These are phyloP conservation scores for Penicillium atrosanguineum DNA, from an alignment of 495 filamentous ascomycete species.

Conservation along the genomic window DNA sequence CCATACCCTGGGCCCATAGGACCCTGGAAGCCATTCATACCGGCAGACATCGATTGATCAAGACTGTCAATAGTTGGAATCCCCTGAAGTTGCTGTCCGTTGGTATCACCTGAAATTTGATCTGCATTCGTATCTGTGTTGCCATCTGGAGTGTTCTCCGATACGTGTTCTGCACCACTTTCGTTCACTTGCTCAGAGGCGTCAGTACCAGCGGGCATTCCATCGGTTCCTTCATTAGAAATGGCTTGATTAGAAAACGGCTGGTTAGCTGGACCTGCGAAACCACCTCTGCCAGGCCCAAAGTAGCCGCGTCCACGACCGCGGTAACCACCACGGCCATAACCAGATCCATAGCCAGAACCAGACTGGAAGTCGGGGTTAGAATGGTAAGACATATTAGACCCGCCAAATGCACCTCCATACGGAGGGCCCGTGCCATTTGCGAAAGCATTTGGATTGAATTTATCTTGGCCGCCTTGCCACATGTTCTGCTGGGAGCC, in stretches of 20 bases:
- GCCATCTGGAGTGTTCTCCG: conserved; percentile 5
- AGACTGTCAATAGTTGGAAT: conserved; percentile 48
- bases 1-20: conserved; percentile 34
- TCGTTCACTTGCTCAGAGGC: conserved; percentile 4
- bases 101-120: conserved; percentile 5
- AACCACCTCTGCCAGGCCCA: conserved; percentile 55
- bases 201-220: background rate
- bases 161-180: conserved; percentile 17
- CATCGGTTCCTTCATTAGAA: conserved; percentile 9
- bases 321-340: conserved; percentile 57
- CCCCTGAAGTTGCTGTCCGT: conserved; percentile 33
- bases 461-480: conserved; percentile 71
- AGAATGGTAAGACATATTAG: conserved; percentile 62
- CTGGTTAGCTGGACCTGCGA: conserved; percentile 41
- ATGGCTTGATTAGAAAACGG: conserved; percentile 32
- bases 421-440: conserved; percentile 83
- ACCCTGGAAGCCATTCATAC: conserved; percentile 20
- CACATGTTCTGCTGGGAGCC: conserved; percentile 61
- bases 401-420: conserved; percentile 75
- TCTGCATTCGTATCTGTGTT: conserved; percentile 7
- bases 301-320: conserved; percentile 64
- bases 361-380: conserved; percentile 62
- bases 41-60: conserved; percentile 27
- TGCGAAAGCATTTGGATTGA: conserved; percentile 67
- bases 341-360: conserved; percentile 51